Evolutionary conservation across 352 stramenopile genomes (phyloP), one percentile per base, ranked within the genome.

Genomic region (Globisporangium uncinulatum): DNA sequence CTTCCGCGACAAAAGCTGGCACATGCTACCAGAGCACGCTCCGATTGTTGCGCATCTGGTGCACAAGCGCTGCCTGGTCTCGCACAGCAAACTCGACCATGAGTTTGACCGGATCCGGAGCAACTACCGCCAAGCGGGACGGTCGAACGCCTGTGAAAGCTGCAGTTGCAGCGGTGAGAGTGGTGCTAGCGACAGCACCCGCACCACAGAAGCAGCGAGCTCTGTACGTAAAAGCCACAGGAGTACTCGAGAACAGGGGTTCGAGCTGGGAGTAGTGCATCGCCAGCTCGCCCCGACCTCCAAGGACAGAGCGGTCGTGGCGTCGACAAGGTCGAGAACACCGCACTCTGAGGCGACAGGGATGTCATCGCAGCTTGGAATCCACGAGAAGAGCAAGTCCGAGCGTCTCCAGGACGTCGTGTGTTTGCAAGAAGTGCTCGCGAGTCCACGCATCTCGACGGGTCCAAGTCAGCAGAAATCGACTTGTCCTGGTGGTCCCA

Each of bases 21-120:
- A 79, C 36, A 39, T 42, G 5, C 63, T 76, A 51, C 65, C 68
- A 0, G 65, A 59, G 39, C 54, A 65, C 19, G 21, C 31, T 21
- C 44, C 51, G 15, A 51, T 44, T 20, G 74, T 67, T 15, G 19
- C 51, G 20, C 45, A 49, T 32, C 42, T 57, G 14, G 24, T 60
- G 5, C 56, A 61, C 2, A 52, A 60, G 17, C 65, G 49, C 17
- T 55, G 17, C 0, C 17, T 13, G 2, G 48, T 54, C 1, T 44
- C 48, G 2, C 62, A 58, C 14, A 31, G 51, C 3, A 54, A 45
- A 14, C 50, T 66, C 19, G 58, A 69, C 37, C 21, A 43, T n/a
- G 11, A 60, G 19, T 63, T 51, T 13, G 49, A 63, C 31, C 31
- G 50, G 37, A 47, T 20, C 11, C 51, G 21, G 19, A 31, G 44